These are phyloP conservation scores for Pythium coloratum DNA, from an alignment of 352 stramenopile genomes.

Conservation along the genomic window DNA sequence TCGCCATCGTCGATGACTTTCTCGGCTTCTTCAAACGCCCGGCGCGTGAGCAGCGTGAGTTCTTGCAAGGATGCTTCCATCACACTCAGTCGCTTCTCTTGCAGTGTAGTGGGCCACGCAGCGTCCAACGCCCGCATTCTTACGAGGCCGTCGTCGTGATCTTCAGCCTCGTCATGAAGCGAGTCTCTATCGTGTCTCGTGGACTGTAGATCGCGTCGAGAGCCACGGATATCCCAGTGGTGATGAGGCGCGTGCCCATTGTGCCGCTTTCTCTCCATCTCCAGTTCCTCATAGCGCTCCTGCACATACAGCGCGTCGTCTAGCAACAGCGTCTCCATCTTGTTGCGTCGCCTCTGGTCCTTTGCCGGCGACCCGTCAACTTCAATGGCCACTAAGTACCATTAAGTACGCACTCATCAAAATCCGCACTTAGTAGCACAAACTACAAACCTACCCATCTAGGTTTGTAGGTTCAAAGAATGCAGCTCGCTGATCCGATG, in stretches of 20 bases:
- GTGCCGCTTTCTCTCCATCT: slow-evolving; percentile 16
- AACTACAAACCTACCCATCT: slow-evolving; percentile 6
- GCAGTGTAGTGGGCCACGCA: neutral
- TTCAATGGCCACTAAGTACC: slow-evolving; percentile 25
- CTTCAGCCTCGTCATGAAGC: neutral
- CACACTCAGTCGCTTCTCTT: slow-evolving; percentile 4
- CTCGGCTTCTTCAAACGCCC: slow-evolving; percentile 10
- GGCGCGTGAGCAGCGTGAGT: neutral
- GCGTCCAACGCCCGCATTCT: neutral
- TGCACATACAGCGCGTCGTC: slow-evolving; percentile 45
- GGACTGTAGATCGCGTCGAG: neutral
- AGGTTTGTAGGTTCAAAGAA: slow-evolving; percentile 17
- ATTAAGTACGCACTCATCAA: neutral
- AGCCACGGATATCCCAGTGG: neutral
- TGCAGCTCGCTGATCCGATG: neutral
- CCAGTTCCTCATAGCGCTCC: slow-evolving; percentile 46
- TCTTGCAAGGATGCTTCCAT: slow-evolving; percentile 8
- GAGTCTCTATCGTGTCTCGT: neutral
- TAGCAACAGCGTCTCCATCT: slow-evolving; percentile 65
- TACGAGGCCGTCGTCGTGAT: neutral
- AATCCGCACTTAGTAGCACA: neutral
- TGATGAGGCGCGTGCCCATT: neutral
- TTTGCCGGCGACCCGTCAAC: slow-evolving; percentile 12
- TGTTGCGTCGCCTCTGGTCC: neutral
- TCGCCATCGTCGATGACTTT: slow-evolving; percentile 4